Percentiles rank a stretch among this genome's conserved stretches.
These are phyloP conservation scores for Rubia peregrina DNA, from an alignment of 305 asterid genomes.

Conservation along the genomic window DNA sequence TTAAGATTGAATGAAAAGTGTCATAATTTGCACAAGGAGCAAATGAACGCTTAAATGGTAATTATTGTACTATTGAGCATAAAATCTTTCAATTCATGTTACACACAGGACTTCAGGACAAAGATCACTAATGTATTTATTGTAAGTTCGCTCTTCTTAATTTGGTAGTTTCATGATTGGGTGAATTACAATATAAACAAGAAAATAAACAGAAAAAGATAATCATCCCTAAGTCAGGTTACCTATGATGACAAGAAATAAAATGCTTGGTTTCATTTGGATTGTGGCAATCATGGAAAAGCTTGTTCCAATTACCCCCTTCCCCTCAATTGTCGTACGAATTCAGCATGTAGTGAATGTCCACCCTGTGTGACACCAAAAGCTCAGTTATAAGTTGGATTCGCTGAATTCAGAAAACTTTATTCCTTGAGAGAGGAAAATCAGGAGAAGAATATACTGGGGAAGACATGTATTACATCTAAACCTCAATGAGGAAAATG, in stretches of 20 bases:
- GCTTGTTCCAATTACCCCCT: constrained; percentile 10
- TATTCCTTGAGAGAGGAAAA: background rate
- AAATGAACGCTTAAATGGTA: background rate
- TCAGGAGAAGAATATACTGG: background rate
- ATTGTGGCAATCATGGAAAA: background rate
- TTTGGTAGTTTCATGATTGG: background rate
- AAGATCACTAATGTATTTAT: background rate
- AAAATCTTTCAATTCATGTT: background rate
- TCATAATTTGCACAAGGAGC: background rate
- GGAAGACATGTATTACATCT: background rate
- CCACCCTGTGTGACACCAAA: constrained; percentile 52
- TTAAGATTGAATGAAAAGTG: background rate
- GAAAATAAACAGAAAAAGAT: background rate
- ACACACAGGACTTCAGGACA: background rate
- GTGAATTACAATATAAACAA: background rate
- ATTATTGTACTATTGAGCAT: background rate
- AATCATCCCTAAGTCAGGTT: background rate
- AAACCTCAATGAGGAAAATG: background rate
- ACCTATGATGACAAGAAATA: background rate
- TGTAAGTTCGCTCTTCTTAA: background rate
- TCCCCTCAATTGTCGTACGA: constrained; percentile 46
- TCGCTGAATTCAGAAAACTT: background rate
- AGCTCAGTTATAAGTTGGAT: constrained; percentile 9
- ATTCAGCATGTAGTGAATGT: constrained; percentile 72
- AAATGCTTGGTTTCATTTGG: background rate